Conservation (phyloP, 148 eudicot genomes). For the Camellia sinensis region DNA sequence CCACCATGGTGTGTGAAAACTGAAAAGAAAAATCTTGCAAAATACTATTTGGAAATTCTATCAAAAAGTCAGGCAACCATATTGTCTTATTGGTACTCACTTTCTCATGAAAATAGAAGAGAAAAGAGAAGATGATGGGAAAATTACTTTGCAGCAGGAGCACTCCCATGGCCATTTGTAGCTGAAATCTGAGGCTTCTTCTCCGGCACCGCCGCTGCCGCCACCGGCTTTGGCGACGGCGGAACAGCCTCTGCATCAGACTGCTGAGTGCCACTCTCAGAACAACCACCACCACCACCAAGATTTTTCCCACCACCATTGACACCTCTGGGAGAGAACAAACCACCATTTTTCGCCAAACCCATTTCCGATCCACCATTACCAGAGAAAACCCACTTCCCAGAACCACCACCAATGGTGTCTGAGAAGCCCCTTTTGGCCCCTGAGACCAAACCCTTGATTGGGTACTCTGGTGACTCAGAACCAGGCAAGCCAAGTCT, state of each 20-base stretch:
- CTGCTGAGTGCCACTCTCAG: slow-evolving; percentile 7
- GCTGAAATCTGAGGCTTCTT: slow-evolving; percentile 36
- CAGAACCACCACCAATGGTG: slow-evolving; percentile 39
- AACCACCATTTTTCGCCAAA: slow-evolving; percentile 22
- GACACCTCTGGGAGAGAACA: slow-evolving; percentile 21
- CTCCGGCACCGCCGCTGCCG: slow-evolving; percentile 3
- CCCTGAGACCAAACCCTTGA: slow-evolving; percentile 36
- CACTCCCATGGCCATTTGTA: too few relatives aligned
- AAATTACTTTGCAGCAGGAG: slow-evolving; percentile 43
- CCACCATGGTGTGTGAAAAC: background rate
- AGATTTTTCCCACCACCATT: slow-evolving; percentile 7
- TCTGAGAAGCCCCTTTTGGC: slow-evolving; percentile 60
- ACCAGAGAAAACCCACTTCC: slow-evolving; percentile 42
- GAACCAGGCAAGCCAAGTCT: slow-evolving; percentile 65
- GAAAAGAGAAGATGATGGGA: background rate
- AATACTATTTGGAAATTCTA: background rate
- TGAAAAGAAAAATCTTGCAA: slow-evolving; percentile 3
- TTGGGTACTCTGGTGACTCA: slow-evolving; percentile 34
- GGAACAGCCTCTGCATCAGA: slow-evolving; percentile 19
- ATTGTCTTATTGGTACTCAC: background rate
- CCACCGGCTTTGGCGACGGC: slow-evolving; percentile 8
- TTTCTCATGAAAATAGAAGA: background rate
- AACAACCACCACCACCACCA: too few relatives aligned
- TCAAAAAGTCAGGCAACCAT: too few relatives aligned
- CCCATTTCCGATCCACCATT: slow-evolving; percentile 33